Evolutionary conservation across 1,284 basidiomycete species (phyloP).

Genomic region (Sutorius eximius): DNA sequence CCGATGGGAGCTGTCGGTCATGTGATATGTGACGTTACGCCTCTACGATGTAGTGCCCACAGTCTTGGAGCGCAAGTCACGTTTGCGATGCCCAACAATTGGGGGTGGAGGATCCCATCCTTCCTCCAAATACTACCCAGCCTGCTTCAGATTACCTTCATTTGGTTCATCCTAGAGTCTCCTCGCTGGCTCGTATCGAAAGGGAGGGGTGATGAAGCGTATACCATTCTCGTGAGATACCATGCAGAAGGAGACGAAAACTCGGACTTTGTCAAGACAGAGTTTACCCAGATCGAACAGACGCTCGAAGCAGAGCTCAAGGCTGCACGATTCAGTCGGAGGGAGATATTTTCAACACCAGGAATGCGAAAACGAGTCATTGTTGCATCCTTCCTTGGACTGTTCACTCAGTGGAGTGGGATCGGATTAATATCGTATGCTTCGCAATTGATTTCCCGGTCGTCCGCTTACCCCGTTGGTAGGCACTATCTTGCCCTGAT

Average conservation of each 20-base stretch:
- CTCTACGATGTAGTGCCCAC: no score
- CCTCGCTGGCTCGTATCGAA: conserved; percentile 61
- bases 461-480: neutral
- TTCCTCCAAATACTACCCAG: conserved; percentile 56
- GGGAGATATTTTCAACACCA: conserved; percentile 1
- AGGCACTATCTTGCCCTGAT: conserved; percentile 18
- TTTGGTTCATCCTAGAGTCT: conserved; percentile 55
- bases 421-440: conserved; percentile 12
- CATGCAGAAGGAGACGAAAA: conserved; percentile 17
- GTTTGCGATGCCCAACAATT: conserved; percentile 46
- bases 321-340: neutral
- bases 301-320: conserved; percentile 29
- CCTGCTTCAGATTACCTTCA: conserved; percentile 45
- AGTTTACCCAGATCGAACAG: conserved; percentile 49
- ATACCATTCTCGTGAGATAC: conserved; percentile 16
- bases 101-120: conserved; percentile 58
- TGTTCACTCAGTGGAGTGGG: conserved; percentile 47
- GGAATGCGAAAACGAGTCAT: conserved; percentile 14
- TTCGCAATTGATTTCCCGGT: neutral
- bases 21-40: no score
- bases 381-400: conserved; percentile 35
- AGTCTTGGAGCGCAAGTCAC: no score
- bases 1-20: neutral
- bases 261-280: conserved; percentile 17
- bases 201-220: conserved; percentile 44